phyloP scores from a whole-genome alignment of 1,139 yeast genomes.

The Diutina ranongensis region DNA sequence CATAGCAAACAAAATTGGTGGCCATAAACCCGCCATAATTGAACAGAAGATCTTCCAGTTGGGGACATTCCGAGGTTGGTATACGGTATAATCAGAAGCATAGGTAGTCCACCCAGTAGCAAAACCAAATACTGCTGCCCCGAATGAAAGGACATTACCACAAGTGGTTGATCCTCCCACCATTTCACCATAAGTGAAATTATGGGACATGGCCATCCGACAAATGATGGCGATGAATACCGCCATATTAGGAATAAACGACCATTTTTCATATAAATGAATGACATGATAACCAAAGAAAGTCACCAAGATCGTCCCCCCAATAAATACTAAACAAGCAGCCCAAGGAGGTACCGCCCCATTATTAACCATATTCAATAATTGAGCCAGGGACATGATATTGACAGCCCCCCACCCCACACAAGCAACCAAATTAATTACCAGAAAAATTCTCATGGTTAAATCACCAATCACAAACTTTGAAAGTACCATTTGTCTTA shows the following conservation, averaged over 20 bases:
- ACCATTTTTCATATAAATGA: constrained; percentile 72
- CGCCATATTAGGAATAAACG: constrained; percentile 76
- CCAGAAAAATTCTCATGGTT: constrained; percentile 66
- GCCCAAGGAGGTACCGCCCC: constrained; percentile 81
- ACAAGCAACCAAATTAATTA: constrained; percentile 75
- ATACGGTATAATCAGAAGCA: constrained; percentile 87
- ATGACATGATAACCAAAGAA: constrained; percentile 79
- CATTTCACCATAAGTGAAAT: constrained; percentile 37
- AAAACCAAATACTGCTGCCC: constrained; percentile 77
- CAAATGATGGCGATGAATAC: constrained; percentile 71
- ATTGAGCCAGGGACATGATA: constrained; percentile 81
- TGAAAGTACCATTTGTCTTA: constrained; percentile 80
- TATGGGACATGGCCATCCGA: constrained; percentile 43
- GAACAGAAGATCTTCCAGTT: constrained; percentile 49
- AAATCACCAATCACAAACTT: constrained; percentile 68
- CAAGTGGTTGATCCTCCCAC: constrained; percentile 51
- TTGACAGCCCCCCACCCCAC: constrained; percentile 95
- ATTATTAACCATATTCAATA: constrained; percentile 65
- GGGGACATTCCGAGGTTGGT: constrained; percentile 57
- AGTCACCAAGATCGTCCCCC: constrained; percentile 64
- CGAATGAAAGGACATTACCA: constrained; percentile 71
- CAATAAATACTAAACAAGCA: constrained; percentile 64
- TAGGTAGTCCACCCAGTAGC: constrained; percentile 95
- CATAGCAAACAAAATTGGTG: constrained; percentile 65
- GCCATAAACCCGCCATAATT: constrained; percentile 48